Percentiles rank a stretch among this genome's conserved stretches.
phyloP scores from a whole-genome alignment of 176 grass and related monocot genomes.

The Olyra latifolia region DNA sequence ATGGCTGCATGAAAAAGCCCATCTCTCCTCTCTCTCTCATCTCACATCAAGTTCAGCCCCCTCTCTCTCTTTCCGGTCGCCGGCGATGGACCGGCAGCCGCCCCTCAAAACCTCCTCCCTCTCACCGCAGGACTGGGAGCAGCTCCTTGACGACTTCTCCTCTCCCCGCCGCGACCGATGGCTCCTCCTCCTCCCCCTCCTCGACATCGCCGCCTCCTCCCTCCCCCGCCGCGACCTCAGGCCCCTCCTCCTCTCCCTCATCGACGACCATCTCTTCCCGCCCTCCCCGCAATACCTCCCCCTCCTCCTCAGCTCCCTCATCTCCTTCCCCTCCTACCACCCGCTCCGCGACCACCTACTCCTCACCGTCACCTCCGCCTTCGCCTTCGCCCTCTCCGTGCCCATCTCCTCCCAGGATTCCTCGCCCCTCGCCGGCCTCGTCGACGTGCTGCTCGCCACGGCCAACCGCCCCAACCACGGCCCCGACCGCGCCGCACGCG shows the following conservation, averaged over 20 bases:
- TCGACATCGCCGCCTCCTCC: slow-evolving; percentile 70
- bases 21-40: too few species aligned
- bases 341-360: too few species aligned
- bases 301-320: too few species aligned
- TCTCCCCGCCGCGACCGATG: slow-evolving; percentile 47
- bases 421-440: slow-evolving; percentile 12
- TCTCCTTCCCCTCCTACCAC: too few species aligned
- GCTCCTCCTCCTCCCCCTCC: slow-evolving; percentile 70
- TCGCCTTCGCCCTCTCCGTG: slow-evolving; percentile 43
- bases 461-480: slow-evolving; percentile 81
- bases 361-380: too few species aligned
- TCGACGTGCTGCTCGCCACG: slow-evolving; percentile 50
- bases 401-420: slow-evolving; percentile 17
- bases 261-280: too few species aligned
- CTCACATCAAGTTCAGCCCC: too few species aligned
- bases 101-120: slow-evolving; percentile 31
- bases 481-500: slow-evolving; percentile 72
- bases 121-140: slow-evolving; percentile 72
- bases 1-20: too few species aligned
- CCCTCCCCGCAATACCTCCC: too few species aligned
- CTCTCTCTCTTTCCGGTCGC: neutral
- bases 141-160: slow-evolving; percentile 84
- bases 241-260: slow-evolving; percentile 52
- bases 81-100: slow-evolving; percentile 55
- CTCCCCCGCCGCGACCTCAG: slow-evolving; percentile 82